Conservation (phyloP, 1,284 basidiomycete genomes). For the Moesziomyces parantarcticus region DNA sequence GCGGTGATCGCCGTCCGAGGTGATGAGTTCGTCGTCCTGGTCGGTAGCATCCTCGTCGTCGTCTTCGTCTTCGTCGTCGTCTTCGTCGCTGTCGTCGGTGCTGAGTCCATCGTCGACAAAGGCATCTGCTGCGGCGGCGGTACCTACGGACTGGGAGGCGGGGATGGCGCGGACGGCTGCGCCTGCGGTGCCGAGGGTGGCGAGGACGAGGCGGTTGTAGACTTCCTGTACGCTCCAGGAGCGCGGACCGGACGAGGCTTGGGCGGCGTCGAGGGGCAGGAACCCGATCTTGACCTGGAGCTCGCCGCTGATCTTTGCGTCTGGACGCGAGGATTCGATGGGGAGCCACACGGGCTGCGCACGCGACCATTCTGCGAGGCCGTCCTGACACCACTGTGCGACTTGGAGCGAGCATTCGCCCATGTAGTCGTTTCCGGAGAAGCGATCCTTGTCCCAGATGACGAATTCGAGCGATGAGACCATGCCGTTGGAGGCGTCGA, state of each 20-base stretch:
- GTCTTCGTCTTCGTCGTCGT: constrained; percentile 29
- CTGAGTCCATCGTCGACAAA: constrained; percentile 58
- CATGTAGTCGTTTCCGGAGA: constrained; percentile 84
- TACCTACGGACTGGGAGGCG: constrained; percentile 59
- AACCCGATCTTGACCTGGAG: constrained; percentile 58
- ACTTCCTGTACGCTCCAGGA: constrained; percentile 41
- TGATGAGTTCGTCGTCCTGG: constrained; percentile 5
- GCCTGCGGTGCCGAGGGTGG: constrained; percentile 30
- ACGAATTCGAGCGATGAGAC: constrained; percentile 77
- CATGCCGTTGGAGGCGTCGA: constrained; percentile 45
- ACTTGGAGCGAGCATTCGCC: constrained; percentile 84
- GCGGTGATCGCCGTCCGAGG: constrained; percentile 24
- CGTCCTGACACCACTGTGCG: constrained; percentile 79
- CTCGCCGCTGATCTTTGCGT: constrained; percentile 50
- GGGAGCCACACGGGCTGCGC: constrained; percentile 51
- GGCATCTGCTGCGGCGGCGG: constrained; percentile 46
- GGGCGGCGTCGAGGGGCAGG: constrained; percentile 14
- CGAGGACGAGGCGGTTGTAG: constrained; percentile 47
- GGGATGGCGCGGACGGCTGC: constrained; percentile 55
- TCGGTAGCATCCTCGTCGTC: constrained; percentile 20
- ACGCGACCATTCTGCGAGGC: constrained; percentile 35
- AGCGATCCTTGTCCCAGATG: constrained; percentile 88
- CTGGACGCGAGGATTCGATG: constrained; percentile 47
- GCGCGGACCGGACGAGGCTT: constrained; percentile 3
- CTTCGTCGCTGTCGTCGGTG: constrained; percentile 42